phyloP scores from a whole-genome alignment of 495 filamentous ascomycete species.

The Alectoria sarmentosa region DNA sequence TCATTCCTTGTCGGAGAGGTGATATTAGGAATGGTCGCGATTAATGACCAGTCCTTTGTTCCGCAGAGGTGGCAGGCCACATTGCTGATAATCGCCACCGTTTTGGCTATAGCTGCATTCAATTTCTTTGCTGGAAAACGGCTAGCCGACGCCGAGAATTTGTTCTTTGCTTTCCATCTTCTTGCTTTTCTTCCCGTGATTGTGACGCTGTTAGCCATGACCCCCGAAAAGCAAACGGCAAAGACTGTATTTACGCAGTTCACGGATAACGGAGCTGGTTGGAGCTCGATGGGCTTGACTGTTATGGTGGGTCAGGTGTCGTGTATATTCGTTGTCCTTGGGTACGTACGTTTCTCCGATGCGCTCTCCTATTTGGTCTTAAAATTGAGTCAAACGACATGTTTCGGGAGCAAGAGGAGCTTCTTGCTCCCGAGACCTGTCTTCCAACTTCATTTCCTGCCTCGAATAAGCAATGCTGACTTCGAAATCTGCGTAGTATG shows the following conservation, averaged over 20 bases:
- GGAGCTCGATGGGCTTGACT: conserved; percentile 44
- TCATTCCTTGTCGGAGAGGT: conserved; percentile 3
- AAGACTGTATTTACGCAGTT: background rate
- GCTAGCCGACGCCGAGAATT: conserved; percentile 35
- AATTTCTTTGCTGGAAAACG: conserved; percentile 27
- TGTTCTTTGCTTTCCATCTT: conserved; percentile 40
- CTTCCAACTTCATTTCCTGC: no score
- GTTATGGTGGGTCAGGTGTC: conserved; percentile 39
- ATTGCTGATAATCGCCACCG: conserved; percentile 33
- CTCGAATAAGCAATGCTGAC: no score
- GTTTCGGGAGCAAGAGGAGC: no score
- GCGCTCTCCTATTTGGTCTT: no score
- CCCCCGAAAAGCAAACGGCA: conserved; percentile 26
- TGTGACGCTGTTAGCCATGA: conserved; percentile 41
- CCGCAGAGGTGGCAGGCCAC: conserved; percentile 39
- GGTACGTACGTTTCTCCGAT: no score
- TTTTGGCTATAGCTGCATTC: conserved; percentile 34
- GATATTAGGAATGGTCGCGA: conserved; percentile 39
- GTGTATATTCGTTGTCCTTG: background rate
- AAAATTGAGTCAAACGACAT: no score
- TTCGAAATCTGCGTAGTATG: no score
- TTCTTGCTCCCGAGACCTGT: no score
- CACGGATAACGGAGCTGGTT: conserved; percentile 32
- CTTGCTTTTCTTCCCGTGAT: conserved; percentile 43
- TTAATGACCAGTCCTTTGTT: conserved; percentile 34